A percentile compares a stretch with the other conserved stretches of the same genome.
Conservation (phyloP, 768 basidiomycete species). For the Termitomyces sp. region DNA sequence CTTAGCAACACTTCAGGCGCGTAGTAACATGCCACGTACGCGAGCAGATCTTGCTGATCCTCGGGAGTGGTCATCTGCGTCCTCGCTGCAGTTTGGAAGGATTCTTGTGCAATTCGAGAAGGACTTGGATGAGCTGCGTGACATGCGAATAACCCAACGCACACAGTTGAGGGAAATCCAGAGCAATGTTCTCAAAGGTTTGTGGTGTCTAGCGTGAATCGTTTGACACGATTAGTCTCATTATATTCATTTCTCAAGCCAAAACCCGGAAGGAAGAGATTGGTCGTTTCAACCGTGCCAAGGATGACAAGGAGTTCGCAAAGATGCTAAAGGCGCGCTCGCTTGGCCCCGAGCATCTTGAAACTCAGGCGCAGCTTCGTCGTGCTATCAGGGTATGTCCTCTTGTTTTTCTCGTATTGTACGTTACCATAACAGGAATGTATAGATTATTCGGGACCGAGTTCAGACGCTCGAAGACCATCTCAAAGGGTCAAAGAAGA, state of each 20-base stretch:
- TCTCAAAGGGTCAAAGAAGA: constrained; percentile 66
- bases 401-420: background rate
- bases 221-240: background rate
- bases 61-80: constrained; percentile 51
- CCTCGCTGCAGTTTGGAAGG: constrained; percentile 48
- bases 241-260: constrained; percentile 38
- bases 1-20: constrained; percentile 30
- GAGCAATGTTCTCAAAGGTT: constrained; percentile 66
- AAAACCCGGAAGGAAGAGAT: constrained; percentile 84
- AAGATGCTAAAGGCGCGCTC: constrained; percentile 69
- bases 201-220: constrained; percentile 9
- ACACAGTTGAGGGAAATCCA: constrained; percentile 52
- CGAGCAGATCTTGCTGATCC: constrained; percentile 43
- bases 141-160: constrained; percentile 26
- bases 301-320: constrained; percentile 74
- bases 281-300: constrained; percentile 71
- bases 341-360: constrained; percentile 86
- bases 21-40: constrained; percentile 31
- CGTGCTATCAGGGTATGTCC: constrained; percentile 62
- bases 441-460: constrained; percentile 64
- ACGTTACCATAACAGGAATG: constrained; percentile 1
- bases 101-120: constrained; percentile 42
- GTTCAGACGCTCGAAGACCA: constrained; percentile 78
- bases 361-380: constrained; percentile 75
- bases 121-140: constrained; percentile 46